Evolutionary conservation across 768 basidiomycete species (phyloP).

Genomic region (Collybia nuda): DNA sequence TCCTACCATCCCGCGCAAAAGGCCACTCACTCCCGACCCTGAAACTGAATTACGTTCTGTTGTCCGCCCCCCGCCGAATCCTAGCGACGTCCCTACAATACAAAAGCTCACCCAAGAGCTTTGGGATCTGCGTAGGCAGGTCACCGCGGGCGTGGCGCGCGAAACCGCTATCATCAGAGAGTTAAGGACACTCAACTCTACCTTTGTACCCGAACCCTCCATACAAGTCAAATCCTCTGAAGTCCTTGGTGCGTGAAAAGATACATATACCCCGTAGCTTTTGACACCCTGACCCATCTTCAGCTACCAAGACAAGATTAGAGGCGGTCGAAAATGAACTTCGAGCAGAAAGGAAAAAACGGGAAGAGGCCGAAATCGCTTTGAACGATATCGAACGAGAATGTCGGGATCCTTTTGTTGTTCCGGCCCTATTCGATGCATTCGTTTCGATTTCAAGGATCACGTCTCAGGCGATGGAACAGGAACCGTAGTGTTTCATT

Average conservation of each 20-base stretch:
- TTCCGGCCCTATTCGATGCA: constrained; percentile 54
- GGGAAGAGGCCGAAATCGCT: constrained; percentile 42
- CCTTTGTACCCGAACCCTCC: constrained; percentile 4
- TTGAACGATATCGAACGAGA: constrained; percentile 50
- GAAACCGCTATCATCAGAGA: constrained; percentile 24
- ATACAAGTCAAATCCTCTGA: constrained; percentile 2
- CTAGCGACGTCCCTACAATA: constrained; percentile 5
- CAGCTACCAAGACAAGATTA: constrained; percentile 26
- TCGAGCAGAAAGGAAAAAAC: constrained; percentile 29
- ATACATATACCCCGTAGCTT: too few relatives aligned
- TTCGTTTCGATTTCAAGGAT: constrained; percentile 49
- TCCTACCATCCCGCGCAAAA: constrained; percentile 5
- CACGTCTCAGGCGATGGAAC: constrained; percentile 28
- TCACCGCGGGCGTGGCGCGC: constrained; percentile 20
- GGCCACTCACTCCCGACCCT: constrained; percentile 8
- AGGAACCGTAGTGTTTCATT: not conserved
- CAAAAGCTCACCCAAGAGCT: constrained; percentile 23
- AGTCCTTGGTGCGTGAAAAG: constrained; percentile 5
- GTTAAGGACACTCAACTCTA: constrained; percentile 18
- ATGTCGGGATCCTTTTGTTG: constrained; percentile 52
- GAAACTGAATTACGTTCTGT: not conserved
- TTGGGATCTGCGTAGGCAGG: constrained; percentile 23
- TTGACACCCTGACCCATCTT: not conserved
- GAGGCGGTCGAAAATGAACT: constrained; percentile 32
- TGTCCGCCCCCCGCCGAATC: not conserved